Base-by-base conservation (phyloP, 129 eudicot species). In the Tagetes erecta region DNA sequence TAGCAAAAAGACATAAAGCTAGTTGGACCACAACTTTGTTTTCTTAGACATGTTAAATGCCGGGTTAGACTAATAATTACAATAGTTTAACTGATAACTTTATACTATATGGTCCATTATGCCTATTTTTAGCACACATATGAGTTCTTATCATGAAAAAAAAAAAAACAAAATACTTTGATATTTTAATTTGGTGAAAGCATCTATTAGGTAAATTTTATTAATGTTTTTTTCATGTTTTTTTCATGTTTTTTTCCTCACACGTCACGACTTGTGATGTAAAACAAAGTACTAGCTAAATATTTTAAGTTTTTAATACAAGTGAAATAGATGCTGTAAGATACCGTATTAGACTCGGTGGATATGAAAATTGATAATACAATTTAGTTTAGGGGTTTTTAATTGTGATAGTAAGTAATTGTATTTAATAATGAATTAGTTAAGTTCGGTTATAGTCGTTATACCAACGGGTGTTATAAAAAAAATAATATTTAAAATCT, bases 11-110 rank as follows among this genome's bases (percentile, higher is more conserved):
- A 8, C 65, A 59, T 10, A 40, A 59, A 11, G 41, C 34, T 59
- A 11, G 41, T 59, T 59, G 40, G 65, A 59, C 65, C 65, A 33
- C 65, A 33, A 59, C 65, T 8, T 59, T 9, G 42, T 35, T 60
- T 10, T 12, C 20, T 33, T 35, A 20, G 27, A 34, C 41, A 60
- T 60, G 41, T 35, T 35, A 12, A 60, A 34, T 60, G 44, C 42
- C n/a, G 14, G 40, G 67, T 12, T 60, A 60, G 42, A 60, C 67
- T 60, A 60, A 34, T 35, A 59, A 60, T 36, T 60, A 60, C 41
- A 60, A 60, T 0, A 11, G 35, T 1, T 35, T 60, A 12, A 35
- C 3, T 20, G 27, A 20, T 20, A 20, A 35, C 8, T 60, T 34
- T 35, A 3, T 35, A 60, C 35, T 4, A 35, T 60, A 60, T 35